These are phyloP conservation scores for Helminthosporium solani DNA, from an alignment of 2,329 filamentous ascomycete genomes.

Conservation along the genomic window DNA sequence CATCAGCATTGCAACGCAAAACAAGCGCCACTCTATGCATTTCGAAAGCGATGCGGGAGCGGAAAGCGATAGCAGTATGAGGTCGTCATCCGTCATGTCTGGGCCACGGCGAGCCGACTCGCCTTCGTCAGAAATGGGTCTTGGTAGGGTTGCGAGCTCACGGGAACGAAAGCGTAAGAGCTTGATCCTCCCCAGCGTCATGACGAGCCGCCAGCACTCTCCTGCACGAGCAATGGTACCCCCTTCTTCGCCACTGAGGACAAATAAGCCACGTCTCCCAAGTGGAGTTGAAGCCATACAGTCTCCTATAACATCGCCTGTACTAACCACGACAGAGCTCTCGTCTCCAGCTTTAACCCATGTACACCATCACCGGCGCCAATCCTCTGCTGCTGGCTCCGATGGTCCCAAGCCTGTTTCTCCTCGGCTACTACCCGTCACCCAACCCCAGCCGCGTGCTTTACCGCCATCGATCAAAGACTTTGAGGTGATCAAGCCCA, in stretches of 20 bases:
- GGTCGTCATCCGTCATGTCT: slow-evolving; percentile 78
- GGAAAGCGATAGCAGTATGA: slow-evolving; percentile 83
- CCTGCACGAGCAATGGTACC: slow-evolving; percentile 73
- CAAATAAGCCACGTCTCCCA: slow-evolving; percentile 74
- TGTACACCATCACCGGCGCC: slow-evolving; percentile 73
- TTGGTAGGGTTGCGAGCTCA: slow-evolving; percentile 74
- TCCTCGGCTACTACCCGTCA: slow-evolving; percentile 74
- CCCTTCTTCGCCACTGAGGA: slow-evolving; percentile 83
- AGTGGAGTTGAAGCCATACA: slow-evolving; percentile 64
- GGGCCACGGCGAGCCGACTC: slow-evolving; percentile 78
- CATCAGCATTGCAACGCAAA: slow-evolving; percentile 59
- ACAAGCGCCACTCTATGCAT: slow-evolving; percentile 74
- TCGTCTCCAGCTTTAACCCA: slow-evolving; percentile 66
- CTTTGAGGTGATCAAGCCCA: slow-evolving; percentile 98
- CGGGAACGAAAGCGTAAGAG: slow-evolving; percentile 84
- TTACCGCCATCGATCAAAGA: slow-evolving; percentile 97
- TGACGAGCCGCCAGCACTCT: slow-evolving; percentile 83
- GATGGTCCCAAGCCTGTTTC: slow-evolving; percentile 69
- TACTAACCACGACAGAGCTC: slow-evolving; percentile 80
- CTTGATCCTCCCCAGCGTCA: slow-evolving; percentile 75
- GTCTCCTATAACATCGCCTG: slow-evolving; percentile 87
- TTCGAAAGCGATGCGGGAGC: slow-evolving; percentile 82
- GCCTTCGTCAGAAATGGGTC: slow-evolving; percentile 80
- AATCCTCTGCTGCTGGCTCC: slow-evolving; percentile 87
- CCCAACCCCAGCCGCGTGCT: slow-evolving; percentile 80